A percentile compares a stretch with the other conserved stretches of the same genome.
Evolutionary conservation across 2,329 filamentous ascomycete species (phyloP).

Genomic region (Sporothrix pseudoabietina): DNA sequence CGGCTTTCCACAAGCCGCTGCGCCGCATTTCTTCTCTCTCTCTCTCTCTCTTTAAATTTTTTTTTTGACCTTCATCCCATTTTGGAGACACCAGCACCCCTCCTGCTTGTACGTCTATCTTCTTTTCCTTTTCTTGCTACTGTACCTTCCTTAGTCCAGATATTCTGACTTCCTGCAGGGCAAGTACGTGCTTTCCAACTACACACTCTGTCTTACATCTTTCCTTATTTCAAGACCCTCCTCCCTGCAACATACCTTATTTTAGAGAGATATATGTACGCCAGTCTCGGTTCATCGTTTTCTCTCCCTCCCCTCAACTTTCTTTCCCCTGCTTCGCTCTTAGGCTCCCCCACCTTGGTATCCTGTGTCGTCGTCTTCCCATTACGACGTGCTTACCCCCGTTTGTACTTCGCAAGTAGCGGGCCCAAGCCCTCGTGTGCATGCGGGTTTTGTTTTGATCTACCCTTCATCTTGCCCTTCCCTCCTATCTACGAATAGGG

Average conservation of each 20-base stretch:
- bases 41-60: slow-evolving; percentile 1
- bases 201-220: slow-evolving; percentile 14
- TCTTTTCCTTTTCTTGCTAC: background rate
- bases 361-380: background rate
- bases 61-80: background rate
- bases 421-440: slow-evolving; percentile 15
- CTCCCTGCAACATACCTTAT: slow-evolving; percentile 21
- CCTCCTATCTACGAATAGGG: slow-evolving; percentile 2
- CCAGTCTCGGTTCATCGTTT: slow-evolving; percentile 13
- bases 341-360: slow-evolving; percentile 2
- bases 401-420: slow-evolving; percentile 15
- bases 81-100: background rate
- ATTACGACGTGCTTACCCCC: background rate
- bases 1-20: background rate
- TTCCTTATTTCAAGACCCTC: slow-evolving; percentile 1
- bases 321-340: background rate
- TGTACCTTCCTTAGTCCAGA: background rate
- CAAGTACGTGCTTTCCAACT: background rate
- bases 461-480: background rate
- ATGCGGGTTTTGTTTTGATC: slow-evolving; percentile 12
- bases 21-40: too few species aligned
- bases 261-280: slow-evolving; percentile 1
- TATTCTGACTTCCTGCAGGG: background rate
- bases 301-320: background rate
- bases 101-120: background rate